Evolutionary conservation across 225 moss, liverwort and hornwort genomes (phyloP), one percentile per base, ranked within the genome.

Genomic region (Bryoerythrophyllum caledonicum): DNA sequence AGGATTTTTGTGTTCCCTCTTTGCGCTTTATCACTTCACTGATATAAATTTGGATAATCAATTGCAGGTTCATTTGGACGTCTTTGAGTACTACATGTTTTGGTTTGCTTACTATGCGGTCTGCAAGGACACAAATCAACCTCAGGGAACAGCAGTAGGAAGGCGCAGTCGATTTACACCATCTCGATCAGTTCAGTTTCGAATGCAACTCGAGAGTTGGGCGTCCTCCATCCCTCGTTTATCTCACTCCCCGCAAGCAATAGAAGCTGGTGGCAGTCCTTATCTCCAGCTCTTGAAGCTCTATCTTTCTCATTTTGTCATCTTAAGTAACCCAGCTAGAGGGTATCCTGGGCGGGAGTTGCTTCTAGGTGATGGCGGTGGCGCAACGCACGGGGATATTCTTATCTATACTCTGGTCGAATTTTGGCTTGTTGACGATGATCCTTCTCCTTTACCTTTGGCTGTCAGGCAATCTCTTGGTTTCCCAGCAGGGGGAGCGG

Each of bases 51-150:
- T 68, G 16, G 30, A 48, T 57, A 51, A 65, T 6, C 43, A 35
- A 70, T 71, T 72, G 44, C 85, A 90, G 90, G 90, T 90, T 78
- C 90, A 85, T 74, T 83, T 90, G 85, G 90, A 90, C 71, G 90
- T 90, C 60, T 90, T 90, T 82, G 90, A 90, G 81, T 90, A 90
- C 71, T 90, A 87, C 74, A 90, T 90, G 90, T 90, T 90, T 72
- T 90, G 90, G 90, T 87, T 90, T 61, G 78, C 90, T 21, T 90
- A 90, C 68, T 90, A 90, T 62, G 90, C 90, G 54, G 90, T 87
- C 70, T 90, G 90, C 79, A 90, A 90, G 79, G 90, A 90, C 64
- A 67, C 74, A 28, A 85, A 81, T 58, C 80, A 82, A 38, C 76
- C 83, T 63, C 87, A 77, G 73, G 83, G 77, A 68, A 84, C 80